Evolutionary conservation across 176 grass and related monocot species (phyloP).

Genomic region (Oryza rufipogon): DNA sequence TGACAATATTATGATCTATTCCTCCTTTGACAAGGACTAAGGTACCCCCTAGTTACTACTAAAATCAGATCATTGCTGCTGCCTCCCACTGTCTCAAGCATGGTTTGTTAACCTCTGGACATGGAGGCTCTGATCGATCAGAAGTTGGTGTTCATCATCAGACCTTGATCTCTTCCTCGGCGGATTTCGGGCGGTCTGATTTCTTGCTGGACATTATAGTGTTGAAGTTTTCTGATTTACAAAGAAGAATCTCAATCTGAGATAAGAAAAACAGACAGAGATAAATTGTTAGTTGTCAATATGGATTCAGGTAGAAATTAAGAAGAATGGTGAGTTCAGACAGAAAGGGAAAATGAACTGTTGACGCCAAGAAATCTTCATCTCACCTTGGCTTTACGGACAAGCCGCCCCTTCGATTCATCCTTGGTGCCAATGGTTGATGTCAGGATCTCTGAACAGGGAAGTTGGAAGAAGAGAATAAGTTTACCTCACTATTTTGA

Average conservation of each 20-base stretch:
- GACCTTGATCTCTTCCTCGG: constrained; percentile 56
- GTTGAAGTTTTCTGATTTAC: constrained; percentile 76
- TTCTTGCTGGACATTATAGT: constrained; percentile 61
- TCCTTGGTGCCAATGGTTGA: constrained; percentile 86
- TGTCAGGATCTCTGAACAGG: constrained; percentile 71
- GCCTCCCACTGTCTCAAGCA: constrained; percentile 25
- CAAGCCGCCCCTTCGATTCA: constrained; percentile 72
- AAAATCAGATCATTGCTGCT: constrained; percentile 20
- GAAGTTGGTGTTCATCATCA: background rate
- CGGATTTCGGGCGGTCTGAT: constrained; percentile 46
- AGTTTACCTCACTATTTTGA: too few species aligned
- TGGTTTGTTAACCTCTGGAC: constrained; percentile 26
- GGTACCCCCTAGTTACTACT: constrained; percentile 34
- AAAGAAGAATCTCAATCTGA: constrained; percentile 89
- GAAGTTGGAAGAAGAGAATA: too few species aligned
- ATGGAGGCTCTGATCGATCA: background rate
- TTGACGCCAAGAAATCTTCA: background rate
- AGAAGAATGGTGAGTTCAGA: too few species aligned
- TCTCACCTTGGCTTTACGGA: constrained; percentile 90
- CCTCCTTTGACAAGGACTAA: constrained; percentile 39
- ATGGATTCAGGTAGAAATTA: background rate
- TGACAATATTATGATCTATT: constrained; percentile 23
- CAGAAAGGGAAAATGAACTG: background rate
- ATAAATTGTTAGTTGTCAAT: background rate
- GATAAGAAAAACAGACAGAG: background rate